Evolutionary conservation across 345 rosid genomes (phyloP).

Genomic region (Clarkia xantiana): DNA sequence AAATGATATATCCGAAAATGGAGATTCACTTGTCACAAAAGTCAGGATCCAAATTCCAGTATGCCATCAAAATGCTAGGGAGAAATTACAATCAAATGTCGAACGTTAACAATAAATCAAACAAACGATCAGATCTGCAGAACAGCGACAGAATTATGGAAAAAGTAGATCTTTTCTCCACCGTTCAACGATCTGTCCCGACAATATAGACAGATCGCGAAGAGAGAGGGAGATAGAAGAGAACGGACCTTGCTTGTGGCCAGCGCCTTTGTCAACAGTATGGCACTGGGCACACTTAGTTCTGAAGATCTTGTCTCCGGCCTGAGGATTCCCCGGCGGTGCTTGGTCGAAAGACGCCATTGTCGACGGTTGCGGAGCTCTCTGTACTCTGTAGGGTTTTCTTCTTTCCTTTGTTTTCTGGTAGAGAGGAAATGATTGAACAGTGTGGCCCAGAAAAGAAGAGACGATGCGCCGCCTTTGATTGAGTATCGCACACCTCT

Average conservation of each 20-base stretch:
- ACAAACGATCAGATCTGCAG: neutral
- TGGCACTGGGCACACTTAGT: conserved; percentile 82
- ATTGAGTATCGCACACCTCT: no score
- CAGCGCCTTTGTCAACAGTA: conserved; percentile 91
- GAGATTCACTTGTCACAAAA: no score
- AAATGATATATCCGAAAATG: no score
- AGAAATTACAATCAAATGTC: neutral
- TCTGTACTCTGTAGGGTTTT: neutral
- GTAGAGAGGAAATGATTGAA: no score
- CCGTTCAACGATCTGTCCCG: neutral
- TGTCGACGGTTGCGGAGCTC: neutral
- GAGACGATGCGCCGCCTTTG: no score
- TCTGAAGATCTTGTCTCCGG: conserved; percentile 82
- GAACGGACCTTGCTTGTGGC: conserved; percentile 83
- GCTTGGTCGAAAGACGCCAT: conserved; percentile 88
- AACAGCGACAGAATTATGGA: no score
- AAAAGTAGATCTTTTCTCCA: neutral
- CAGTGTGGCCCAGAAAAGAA: no score
- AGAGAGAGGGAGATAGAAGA: neutral
- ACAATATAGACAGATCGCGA: neutral
- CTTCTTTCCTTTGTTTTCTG: neutral
- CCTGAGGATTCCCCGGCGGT: conserved; percentile 55
- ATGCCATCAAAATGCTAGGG: no score
- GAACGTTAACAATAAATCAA: no score
- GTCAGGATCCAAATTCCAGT: no score